Base-by-base conservation (phyloP, 2,329 filamentous ascomycete species). In the Diaporthe vaccinii region DNA sequence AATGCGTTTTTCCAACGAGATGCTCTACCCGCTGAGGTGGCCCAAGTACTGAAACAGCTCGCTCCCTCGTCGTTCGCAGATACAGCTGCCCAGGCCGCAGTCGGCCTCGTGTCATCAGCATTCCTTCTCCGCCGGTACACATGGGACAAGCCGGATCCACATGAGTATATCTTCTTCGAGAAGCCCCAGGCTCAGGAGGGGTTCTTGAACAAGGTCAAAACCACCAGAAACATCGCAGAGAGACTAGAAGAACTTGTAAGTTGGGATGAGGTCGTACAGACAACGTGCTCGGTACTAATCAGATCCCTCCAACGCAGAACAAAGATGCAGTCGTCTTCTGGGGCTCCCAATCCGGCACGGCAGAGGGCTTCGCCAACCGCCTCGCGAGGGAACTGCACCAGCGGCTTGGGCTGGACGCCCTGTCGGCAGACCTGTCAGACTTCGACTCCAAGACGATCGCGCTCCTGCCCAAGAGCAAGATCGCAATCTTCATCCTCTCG, bases 281-380 rank as follows among this genome's bases (percentile, higher is more conserved):
- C 1, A 4, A 12, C 5, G 5, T 34, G 0, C 17, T 14, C 39
- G 2, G 9, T 62, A 9, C 41, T 65, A 14, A 65, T 2, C 17
- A 2, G 3, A 20, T 12, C 6, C 36, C 9, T 0, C 8, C 5
- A 34, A 17, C 15, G 7, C 36, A 74, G 73, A 61, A 61, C 9
- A 71, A 74, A 36, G 70, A 75, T 62, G 39, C 61, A 34, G 84
- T 87, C 31, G 82, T 88, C 49, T 86, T 88, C 80, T 88, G 84
- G 84, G 86, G 85, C n/a, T 87, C 86, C 2, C 86, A 88, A 76
- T 86, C 85, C 5, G 86, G 86, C 12, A 87, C 85, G 0, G 85
- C 86, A 0, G 85, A 87, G 76, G 81, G 82, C 14, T 83, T 87
- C 69, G 86, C 86, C 10, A 82, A 82, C 68, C 81, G 82, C 7